Conservation (phyloP, 345 rosid genomes). For the Boechera divaricarpa region DNA sequence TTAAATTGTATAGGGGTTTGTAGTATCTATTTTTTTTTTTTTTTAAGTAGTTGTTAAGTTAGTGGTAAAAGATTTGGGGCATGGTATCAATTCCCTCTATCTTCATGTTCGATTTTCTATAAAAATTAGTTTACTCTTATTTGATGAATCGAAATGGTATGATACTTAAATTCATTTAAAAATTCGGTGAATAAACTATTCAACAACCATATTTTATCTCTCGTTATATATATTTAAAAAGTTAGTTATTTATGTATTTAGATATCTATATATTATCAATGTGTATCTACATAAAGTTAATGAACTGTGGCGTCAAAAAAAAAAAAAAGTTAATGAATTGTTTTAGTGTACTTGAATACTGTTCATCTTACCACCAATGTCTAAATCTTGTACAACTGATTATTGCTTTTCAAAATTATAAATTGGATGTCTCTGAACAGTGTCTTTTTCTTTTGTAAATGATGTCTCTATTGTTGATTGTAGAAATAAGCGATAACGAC, state of each 20-base stretch:
- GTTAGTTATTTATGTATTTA: too few species aligned
- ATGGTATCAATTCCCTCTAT: background rate
- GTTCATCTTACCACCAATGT: slow-evolving; percentile 28
- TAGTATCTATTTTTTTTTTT: too few species aligned
- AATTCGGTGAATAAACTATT: background rate
- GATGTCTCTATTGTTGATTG: slow-evolving; percentile 29
- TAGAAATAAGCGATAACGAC: slow-evolving; percentile 37
- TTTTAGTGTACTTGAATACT: too few species aligned
- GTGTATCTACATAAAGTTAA: too few species aligned
- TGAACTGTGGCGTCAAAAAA: too few species aligned
- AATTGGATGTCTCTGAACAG: background rate
- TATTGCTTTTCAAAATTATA: slow-evolving; percentile 23
- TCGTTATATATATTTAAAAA: too few species aligned
- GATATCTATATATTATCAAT: too few species aligned
- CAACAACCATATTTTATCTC: too few species aligned
- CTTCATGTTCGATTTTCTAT: background rate
- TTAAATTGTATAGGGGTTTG: background rate
- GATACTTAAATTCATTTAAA: too few species aligned
- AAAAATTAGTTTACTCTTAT: too few species aligned
- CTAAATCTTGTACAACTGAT: slow-evolving; percentile 31
- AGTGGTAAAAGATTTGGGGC: background rate
- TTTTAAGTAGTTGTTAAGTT: background rate
- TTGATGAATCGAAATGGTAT: too few species aligned
- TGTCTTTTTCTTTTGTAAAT: slow-evolving; percentile 2
- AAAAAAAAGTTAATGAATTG: too few species aligned